These are phyloP conservation scores for Onygenales sp. DNA, from an alignment of 2,329 filamentous ascomycete genomes.

Conservation along the genomic window DNA sequence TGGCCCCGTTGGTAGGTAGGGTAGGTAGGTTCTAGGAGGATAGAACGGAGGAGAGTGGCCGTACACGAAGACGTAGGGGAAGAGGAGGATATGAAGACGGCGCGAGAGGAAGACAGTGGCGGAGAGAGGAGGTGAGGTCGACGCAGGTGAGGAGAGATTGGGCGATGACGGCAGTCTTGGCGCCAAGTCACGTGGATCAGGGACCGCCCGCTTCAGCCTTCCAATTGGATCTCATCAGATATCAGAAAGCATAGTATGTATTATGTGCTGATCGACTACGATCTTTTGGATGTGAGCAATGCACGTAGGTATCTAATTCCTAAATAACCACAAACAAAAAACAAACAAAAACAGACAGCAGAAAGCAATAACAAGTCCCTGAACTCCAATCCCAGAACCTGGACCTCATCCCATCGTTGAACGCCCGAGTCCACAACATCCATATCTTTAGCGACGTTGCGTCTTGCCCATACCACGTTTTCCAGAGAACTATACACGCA, in stretches of 20 bases:
- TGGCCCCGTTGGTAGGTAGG: too few species aligned
- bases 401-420: constrained; percentile 1
- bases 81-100: constrained; percentile 1
- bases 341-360: not conserved
- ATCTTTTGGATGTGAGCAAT: too few species aligned
- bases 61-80: not conserved
- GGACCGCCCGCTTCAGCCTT: too few species aligned
- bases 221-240: not conserved
- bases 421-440: not conserved
- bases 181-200: too few species aligned
- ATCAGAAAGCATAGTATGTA: not conserved
- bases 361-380: not conserved
- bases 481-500: constrained; percentile 56
- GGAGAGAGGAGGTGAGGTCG: not conserved
- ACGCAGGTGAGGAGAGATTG: not conserved
- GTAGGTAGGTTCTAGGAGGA: too few species aligned
- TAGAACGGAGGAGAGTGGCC: too few species aligned
- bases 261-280: not conserved
- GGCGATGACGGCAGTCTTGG: not conserved
- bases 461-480: constrained; percentile 95
- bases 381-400: not conserved
- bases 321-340: not conserved
- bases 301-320: not conserved
- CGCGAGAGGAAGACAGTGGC: not conserved
- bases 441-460: constrained; percentile 27